Conservation (phyloP, 1,139 yeast species). For the Protomyces lactucae-debilis region DNA sequence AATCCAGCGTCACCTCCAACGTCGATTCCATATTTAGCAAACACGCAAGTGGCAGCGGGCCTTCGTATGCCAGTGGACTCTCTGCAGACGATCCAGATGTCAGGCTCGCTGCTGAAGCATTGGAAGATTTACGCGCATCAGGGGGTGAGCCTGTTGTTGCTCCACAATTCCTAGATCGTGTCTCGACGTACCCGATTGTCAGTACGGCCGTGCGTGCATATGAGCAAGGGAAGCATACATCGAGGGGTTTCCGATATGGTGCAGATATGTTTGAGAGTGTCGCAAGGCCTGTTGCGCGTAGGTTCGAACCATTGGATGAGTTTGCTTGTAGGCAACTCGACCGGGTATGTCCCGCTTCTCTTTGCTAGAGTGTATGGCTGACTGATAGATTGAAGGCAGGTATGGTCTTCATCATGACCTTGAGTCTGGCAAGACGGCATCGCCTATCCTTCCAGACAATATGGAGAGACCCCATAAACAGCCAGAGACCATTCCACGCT, state of each 20-base stretch:
- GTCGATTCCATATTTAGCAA: slow-evolving; percentile 2
- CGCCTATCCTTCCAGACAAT: neutral
- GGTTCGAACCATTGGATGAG: slow-evolving; percentile 35
- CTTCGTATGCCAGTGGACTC: slow-evolving; percentile 31
- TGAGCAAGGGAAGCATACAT: slow-evolving; percentile 53
- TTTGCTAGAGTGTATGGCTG: slow-evolving; percentile 32
- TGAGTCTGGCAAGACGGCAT: slow-evolving; percentile 2
- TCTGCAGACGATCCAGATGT: slow-evolving; percentile 34
- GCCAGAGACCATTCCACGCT: slow-evolving; percentile 32
- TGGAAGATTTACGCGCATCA: slow-evolving; percentile 30
- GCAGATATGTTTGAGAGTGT: slow-evolving; percentile 64
- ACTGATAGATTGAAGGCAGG: slow-evolving; percentile 10
- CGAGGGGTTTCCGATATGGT: slow-evolving; percentile 58
- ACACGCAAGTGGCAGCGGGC: neutral
- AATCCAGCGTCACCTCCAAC: neutral
- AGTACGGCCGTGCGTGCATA: slow-evolving; percentile 57
- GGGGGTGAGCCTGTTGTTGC: slow-evolving; percentile 9
- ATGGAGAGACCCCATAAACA: neutral
- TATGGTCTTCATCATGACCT: neutral
- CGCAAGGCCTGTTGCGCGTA: slow-evolving; percentile 54
- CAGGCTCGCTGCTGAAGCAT: slow-evolving; percentile 33
- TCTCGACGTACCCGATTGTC: slow-evolving; percentile 51
- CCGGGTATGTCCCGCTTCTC: slow-evolving; percentile 30
- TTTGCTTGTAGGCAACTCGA: slow-evolving; percentile 37
- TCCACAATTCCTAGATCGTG: slow-evolving; percentile 38